phyloP scores from a whole-genome alignment of 345 rosid genomes.

The Aquilaria sinensis region DNA sequence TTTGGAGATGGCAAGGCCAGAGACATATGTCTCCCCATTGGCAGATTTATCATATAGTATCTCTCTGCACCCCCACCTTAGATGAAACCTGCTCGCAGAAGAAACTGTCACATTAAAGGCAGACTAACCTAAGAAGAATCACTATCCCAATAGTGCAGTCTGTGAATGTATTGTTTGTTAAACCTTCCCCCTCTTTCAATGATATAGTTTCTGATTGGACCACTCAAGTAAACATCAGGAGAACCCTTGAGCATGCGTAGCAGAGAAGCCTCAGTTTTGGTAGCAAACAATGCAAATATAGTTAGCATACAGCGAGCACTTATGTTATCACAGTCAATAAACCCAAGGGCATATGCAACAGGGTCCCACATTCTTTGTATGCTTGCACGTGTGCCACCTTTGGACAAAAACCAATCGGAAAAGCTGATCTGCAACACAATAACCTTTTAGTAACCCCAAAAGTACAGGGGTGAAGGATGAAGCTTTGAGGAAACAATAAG shows the following conservation, averaged over 20 bases:
- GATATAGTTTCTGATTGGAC: conserved; percentile 89
- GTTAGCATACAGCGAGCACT: conserved; percentile 99
- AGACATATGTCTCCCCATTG: conserved; percentile 60
- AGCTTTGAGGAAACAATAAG: conserved; percentile 1
- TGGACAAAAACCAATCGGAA: conserved; percentile 96
- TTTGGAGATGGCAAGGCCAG: conserved; percentile 83
- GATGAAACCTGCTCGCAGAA: conserved; percentile 73
- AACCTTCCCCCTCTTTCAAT: conserved; percentile 89
- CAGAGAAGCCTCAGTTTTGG: conserved; percentile 98
- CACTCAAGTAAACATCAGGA: conserved; percentile 86
- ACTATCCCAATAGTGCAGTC: background rate
- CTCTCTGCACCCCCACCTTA: conserved; percentile 98
- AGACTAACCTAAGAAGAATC: too few species aligned
- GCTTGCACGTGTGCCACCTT: conserved; percentile 87
- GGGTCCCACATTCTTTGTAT: conserved; percentile 99
- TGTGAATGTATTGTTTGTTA: conserved; percentile 4
- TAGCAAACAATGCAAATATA: conserved; percentile 94
- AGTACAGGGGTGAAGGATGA: background rate
- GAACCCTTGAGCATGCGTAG: conserved; percentile 99
- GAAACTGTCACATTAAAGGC: conserved; percentile 7
- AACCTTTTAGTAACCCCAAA: background rate
- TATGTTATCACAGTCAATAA: conserved; percentile 97
- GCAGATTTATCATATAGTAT: conserved; percentile 60
- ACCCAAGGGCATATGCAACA: conserved; percentile 98
- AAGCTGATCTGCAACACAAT: conserved; percentile 71